Evolutionary conservation across 2,329 filamentous ascomycete genomes (phyloP).

Genomic region (Drechslerella dactyloides): DNA sequence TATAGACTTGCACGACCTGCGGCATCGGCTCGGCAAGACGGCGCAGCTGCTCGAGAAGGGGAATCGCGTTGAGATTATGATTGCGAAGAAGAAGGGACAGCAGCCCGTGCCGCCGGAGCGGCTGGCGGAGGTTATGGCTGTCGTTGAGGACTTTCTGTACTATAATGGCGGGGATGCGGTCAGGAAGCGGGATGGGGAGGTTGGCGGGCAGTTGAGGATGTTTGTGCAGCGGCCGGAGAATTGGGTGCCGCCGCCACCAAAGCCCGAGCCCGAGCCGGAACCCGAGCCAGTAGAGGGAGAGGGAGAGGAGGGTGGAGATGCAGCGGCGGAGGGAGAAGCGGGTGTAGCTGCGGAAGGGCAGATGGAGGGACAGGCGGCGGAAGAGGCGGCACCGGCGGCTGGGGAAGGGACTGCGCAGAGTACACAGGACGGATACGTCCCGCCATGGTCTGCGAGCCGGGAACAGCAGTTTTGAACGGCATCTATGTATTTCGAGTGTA

Average conservation of each 20-base stretch:
- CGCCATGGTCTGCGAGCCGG: constrained; percentile 35
- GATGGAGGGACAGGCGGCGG: neutral
- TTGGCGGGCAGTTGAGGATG: constrained; percentile 29
- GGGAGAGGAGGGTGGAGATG: constrained; percentile 12
- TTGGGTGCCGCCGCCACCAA: constrained; percentile 39
- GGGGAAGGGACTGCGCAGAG: neutral
- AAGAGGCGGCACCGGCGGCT: neutral
- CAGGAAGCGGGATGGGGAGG: constrained; percentile 27
- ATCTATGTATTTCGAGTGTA: neutral
- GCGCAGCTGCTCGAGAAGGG: constrained; percentile 75
- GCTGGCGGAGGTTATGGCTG: constrained; percentile 65
- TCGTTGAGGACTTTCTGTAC: constrained; percentile 59
- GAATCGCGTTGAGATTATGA: constrained; percentile 73
- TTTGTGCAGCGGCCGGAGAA: constrained; percentile 45
- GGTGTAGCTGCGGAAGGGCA: neutral
- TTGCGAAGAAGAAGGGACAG: constrained; percentile 72
- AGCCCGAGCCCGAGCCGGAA: constrained; percentile 13
- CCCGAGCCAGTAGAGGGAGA: constrained; percentile 11
- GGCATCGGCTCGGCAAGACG: constrained; percentile 72
- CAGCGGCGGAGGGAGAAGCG: constrained; percentile 5
- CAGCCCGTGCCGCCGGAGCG: constrained; percentile 68
- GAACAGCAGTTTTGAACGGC: constrained; percentile 7
- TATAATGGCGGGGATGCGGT: constrained; percentile 41
- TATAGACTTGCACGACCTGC: constrained; percentile 76
- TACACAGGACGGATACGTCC: constrained; percentile 22